Evolutionary conservation across 2,329 filamentous ascomycete species (phyloP), one percentile per base, ranked within the genome.

Genomic region (Byssothecium circinans): DNA sequence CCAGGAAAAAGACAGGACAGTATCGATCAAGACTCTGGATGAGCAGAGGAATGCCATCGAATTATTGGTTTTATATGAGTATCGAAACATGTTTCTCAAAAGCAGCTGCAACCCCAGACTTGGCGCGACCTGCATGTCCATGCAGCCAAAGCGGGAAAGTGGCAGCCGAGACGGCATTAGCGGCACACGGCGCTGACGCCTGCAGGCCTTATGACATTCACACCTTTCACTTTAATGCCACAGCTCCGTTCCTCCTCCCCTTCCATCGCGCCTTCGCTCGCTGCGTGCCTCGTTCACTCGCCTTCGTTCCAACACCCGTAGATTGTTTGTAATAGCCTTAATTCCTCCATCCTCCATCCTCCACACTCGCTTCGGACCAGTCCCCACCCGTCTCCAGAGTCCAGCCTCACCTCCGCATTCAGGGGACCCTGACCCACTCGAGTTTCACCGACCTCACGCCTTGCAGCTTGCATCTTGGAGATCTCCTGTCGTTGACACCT

Each of bases 351-450:
- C n/a, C n/a, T n/a, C n/a, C n/a, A n/a, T n/a, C n/a, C 36, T 45
- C 49, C 39, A 63, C 63, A 42, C 56, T 65, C 62, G 62, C 59
- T 66, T 39, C 20, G 4, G 17, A 4, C 34, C 34, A 60, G 42
- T 30, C 32, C 33, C 40, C 45, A 40, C 8, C 35, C 44, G 45
- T 43, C 35, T 34, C 18, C 22, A 25, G n/a, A n/a, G n/a, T n/a
- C n/a, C 6, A 25, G 22, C 20, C 22, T 39, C 36, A 3, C 3
- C 36, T 3, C 19, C 36, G 19, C 20, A 53, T 43, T 36, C 54
- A 60, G 56, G 52, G 58, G 53, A 54, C 46, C 47, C 48, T 50
- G 47, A 45, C 51, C 36, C 50, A 14, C 56, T 59, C 43, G 49
- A 45, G 56, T 60, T 62, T 60, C 61, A 60, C 39, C 54, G 45